A percentile compares a stretch with the other conserved stretches of the same genome.
These are phyloP conservation scores for Rhodotorula babjevae DNA, from an alignment of 768 basidiomycete species.

Conservation along the genomic window DNA sequence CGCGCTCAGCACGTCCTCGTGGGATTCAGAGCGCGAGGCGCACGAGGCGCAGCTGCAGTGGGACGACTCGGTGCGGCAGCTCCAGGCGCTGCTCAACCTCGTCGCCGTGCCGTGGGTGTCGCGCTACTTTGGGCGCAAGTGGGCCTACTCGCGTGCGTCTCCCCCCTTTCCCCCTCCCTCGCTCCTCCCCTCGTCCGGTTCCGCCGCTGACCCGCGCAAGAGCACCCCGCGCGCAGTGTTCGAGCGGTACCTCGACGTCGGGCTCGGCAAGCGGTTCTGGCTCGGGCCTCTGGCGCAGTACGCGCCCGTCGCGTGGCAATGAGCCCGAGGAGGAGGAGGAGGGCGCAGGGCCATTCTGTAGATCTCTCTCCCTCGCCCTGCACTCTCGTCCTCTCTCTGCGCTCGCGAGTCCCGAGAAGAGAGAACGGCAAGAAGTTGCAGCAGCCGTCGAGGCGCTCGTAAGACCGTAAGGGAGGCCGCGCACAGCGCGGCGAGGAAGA, in stretches of 20 bases:
- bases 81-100: slow-evolving; percentile 25
- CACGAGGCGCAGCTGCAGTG: slow-evolving; percentile 32
- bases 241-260: slow-evolving; percentile 25
- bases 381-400: too few relatives aligned
- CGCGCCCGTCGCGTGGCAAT: background rate
- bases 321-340: background rate
- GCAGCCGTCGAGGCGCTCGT: slow-evolving; percentile 6
- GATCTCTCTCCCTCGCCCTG: too few relatives aligned
- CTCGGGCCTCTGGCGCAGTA: slow-evolving; percentile 6
- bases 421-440: background rate
- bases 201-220: too few relatives aligned
- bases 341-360: too few relatives aligned
- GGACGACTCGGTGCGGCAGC: slow-evolving; percentile 25
- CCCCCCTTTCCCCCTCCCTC: too few relatives aligned
- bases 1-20: background rate
- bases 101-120: slow-evolving; percentile 28
- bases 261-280: slow-evolving; percentile 25
- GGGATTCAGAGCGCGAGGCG: slow-evolving; percentile 9
- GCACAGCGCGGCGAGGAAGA: background rate
- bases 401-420: background rate
- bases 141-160: slow-evolving; percentile 23
- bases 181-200: too few relatives aligned
- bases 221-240: slow-evolving; percentile 19
- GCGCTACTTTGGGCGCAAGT: slow-evolving; percentile 32
- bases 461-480: background rate